These are phyloP conservation scores for Penstemon davidsonii DNA, from an alignment of 257 asterid species.

Conservation along the genomic window DNA sequence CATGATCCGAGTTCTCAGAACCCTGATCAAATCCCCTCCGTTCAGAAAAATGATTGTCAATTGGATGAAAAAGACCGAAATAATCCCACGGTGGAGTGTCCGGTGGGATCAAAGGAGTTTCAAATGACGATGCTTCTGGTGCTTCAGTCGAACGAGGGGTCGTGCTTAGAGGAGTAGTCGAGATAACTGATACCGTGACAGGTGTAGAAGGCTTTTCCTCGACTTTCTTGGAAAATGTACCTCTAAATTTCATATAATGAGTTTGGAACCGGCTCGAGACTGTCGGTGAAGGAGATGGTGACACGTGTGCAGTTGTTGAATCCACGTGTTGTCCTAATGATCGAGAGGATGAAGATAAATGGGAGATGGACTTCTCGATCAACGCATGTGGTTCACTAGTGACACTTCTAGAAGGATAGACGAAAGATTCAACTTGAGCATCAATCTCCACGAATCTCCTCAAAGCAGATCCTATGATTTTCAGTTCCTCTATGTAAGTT, in stretches of 20 bases:
- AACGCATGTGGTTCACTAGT: constrained; percentile 50
- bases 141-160: constrained; percentile 55
- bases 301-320: constrained; percentile 35
- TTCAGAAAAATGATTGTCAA: constrained; percentile 61
- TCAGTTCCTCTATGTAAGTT: constrained; percentile 69
- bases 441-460: constrained; percentile 77
- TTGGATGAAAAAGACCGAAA: constrained; percentile 74
- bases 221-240: constrained; percentile 65
- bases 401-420: constrained; percentile 44
- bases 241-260: constrained; percentile 74
- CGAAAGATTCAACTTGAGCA: constrained; percentile 50
- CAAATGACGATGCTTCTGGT: constrained; percentile 30
- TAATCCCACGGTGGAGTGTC: constrained; percentile 85
- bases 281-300: constrained; percentile 29
- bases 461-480: constrained; percentile 62
- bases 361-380: constrained; percentile 59
- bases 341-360: constrained; percentile 56
- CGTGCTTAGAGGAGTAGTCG: constrained; percentile 61
- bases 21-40: constrained; percentile 16
- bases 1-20: too few relatives aligned
- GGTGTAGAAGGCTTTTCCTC: constrained; percentile 71
- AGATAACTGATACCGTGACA: constrained; percentile 54
- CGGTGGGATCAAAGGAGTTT: constrained; percentile 12
- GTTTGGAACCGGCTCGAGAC: constrained; percentile 35
- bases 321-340: constrained; percentile 58